Evolutionary conservation across 2,329 filamentous ascomycete species (phyloP).

Genomic region (Diaporthe vexans): DNA sequence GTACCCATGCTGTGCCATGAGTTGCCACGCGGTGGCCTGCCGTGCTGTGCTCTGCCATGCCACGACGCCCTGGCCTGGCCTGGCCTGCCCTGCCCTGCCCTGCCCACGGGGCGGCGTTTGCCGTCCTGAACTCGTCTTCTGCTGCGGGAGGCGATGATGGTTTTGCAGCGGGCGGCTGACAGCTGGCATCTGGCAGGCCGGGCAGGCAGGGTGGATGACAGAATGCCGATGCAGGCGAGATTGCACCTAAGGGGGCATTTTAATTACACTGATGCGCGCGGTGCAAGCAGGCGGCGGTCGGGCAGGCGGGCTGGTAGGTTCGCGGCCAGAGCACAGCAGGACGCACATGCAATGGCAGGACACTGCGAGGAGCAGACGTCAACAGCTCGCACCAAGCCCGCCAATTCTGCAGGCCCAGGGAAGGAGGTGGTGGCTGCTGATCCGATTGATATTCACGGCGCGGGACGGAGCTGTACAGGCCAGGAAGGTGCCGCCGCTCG

Average conservation of each 20-base stretch:
- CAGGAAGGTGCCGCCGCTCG: slow-evolving; percentile 7
- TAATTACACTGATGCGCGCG: slow-evolving; percentile 1
- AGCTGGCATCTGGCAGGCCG: slow-evolving; percentile 9
- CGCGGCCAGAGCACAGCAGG: neutral
- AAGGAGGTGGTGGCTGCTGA: neutral
- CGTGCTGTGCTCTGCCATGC: too few species aligned
- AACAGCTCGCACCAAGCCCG: slow-evolving; percentile 15
- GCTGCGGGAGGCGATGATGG: neutral
- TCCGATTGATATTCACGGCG: slow-evolving; percentile 1
- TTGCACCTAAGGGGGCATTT: neutral
- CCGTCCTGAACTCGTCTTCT: neutral
- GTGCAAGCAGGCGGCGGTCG: neutral
- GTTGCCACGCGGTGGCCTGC: too few species aligned
- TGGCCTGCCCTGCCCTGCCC: neutral
- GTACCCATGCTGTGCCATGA: too few species aligned
- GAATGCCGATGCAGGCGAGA: slow-evolving; percentile 29
- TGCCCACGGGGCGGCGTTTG: neutral
- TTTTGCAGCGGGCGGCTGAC: neutral
- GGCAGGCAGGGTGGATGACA: slow-evolving; percentile 3
- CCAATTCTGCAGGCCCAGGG: slow-evolving; percentile 6
- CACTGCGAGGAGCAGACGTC: slow-evolving; percentile 19
- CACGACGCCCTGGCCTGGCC: neutral
- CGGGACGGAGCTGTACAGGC: neutral
- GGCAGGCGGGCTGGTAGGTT: neutral
- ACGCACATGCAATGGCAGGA: slow-evolving; percentile 14